A percentile compares a stretch with the other conserved stretches of the same genome.
Evolutionary conservation across 495 filamentous ascomycete species (phyloP).

Genomic region (Xylaria acuta): DNA sequence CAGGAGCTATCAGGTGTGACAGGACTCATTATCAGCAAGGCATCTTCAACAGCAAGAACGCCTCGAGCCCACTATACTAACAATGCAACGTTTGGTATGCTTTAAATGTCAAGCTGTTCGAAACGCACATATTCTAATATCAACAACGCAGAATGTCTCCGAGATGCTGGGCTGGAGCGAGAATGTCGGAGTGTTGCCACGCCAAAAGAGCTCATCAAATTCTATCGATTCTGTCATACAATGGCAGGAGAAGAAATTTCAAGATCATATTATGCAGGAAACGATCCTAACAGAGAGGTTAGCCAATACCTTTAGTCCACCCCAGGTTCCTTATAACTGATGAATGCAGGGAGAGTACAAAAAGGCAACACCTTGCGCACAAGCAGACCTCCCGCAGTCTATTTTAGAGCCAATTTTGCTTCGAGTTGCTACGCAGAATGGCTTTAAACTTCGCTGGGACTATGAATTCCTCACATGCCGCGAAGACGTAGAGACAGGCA

Average conservation of each 20-base stretch:
- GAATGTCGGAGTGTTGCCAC: slow-evolving; percentile 41
- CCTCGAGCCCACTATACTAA: slow-evolving; percentile 56
- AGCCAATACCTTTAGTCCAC: slow-evolving; percentile 39
- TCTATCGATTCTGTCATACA: slow-evolving; percentile 24
- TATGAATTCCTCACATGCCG: slow-evolving; percentile 46
- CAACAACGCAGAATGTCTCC: slow-evolving; percentile 53
- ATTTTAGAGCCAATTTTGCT: slow-evolving; percentile 59
- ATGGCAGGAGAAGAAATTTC: slow-evolving; percentile 53
- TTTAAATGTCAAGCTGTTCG: background rate
- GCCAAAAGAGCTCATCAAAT: slow-evolving; percentile 35
- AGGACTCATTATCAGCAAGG: slow-evolving; percentile 53
- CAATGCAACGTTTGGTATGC: slow-evolving; percentile 24
- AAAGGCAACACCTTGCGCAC: slow-evolving; percentile 52
- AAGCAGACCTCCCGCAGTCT: slow-evolving; percentile 59
- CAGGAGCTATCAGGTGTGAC: slow-evolving; percentile 38
- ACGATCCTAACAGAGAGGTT: slow-evolving; percentile 37
- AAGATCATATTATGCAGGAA: slow-evolving; percentile 56
- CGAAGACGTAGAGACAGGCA: slow-evolving; percentile 33
- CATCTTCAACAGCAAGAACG: slow-evolving; percentile 53
- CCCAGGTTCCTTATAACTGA: slow-evolving; percentile 50
- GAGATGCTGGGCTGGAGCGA: slow-evolving; percentile 53
- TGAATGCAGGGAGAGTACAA: slow-evolving; percentile 60
- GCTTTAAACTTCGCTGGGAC: slow-evolving; percentile 53
- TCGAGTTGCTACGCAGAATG: slow-evolving; percentile 48
- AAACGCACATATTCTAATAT: background rate